Conservation (phyloP, 2,329 filamentous ascomycete genomes). For the Tetracladium maxilliforme region DNA sequence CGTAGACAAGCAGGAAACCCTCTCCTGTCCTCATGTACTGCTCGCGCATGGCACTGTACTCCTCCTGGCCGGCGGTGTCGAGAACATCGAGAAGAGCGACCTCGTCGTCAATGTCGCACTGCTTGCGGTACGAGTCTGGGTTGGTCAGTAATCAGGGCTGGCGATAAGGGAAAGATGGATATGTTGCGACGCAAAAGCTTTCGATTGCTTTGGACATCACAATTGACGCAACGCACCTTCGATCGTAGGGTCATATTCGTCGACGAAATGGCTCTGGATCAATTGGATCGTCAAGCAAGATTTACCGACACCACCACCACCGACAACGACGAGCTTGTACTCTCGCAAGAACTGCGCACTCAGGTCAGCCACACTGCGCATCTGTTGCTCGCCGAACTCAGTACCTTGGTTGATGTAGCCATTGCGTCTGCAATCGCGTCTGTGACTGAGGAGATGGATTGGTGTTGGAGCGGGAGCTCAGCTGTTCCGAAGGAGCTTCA, state of each 20-base stretch:
- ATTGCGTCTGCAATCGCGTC: no score
- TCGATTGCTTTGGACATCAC: no score
- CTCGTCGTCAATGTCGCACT: conserved; percentile 97
- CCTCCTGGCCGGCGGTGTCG: conserved; percentile 95
- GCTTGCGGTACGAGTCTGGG: conserved; percentile 97
- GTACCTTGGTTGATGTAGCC: no score
- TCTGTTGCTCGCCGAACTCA: no score
- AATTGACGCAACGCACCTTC: conserved; percentile 56
- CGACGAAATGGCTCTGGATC: conserved; percentile 92
- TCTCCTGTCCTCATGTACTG: conserved; percentile 99
- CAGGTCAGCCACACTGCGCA: no score
- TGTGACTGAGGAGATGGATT: no score
- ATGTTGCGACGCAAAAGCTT: no score
- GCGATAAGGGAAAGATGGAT: no score
- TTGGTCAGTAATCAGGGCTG: neutral
- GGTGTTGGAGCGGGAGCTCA: no score
- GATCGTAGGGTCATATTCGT: conserved; percentile 98
- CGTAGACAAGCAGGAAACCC: conserved; percentile 95
- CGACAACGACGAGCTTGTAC: conserved; percentile 94
- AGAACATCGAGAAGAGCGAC: conserved; percentile 94
- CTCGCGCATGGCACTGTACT: conserved; percentile 98
- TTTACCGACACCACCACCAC: conserved; percentile 96
- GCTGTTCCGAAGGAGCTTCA: no score
- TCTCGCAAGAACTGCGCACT: conserved; percentile 69
- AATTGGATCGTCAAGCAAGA: conserved; percentile 97